Conservation (phyloP, 306 rosid species). For the Dryas drummondii region DNA sequence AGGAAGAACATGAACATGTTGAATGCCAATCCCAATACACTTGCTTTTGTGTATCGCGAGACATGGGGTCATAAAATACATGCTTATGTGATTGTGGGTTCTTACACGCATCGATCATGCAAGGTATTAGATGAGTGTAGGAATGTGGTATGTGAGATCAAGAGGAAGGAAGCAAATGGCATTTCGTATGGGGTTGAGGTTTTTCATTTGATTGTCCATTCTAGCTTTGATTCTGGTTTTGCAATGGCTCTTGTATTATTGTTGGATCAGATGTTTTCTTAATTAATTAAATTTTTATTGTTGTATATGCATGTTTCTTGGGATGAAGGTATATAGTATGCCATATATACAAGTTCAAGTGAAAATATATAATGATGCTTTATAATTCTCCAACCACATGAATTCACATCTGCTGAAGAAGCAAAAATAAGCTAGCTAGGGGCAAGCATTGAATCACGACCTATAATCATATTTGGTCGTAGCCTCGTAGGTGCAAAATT, state of each 20-base stretch:
- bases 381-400: too few relatives aligned
- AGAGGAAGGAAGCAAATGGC: constrained; percentile 56
- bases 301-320: not conserved
- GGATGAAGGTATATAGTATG: not conserved
- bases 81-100: constrained; percentile 59
- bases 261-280: constrained; percentile 74
- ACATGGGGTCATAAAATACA: constrained; percentile 23
- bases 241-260: constrained; percentile 79
- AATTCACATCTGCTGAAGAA: too few relatives aligned
- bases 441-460: too few relatives aligned
- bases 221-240: constrained; percentile 59
- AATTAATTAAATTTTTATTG: not conserved
- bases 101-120: constrained; percentile 57
- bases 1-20: constrained; percentile 53
- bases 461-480: too few relatives aligned
- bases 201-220: constrained; percentile 64
- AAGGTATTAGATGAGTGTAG: constrained; percentile 57
- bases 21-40: constrained; percentile 33
- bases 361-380: too few relatives aligned
- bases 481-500: too few relatives aligned
- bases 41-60: constrained; percentile 49
- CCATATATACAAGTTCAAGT: not conserved
- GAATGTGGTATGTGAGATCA: constrained; percentile 67
- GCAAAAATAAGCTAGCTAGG: too few relatives aligned
- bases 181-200: constrained; percentile 72